phyloP scores from a whole-genome alignment of 2,329 filamentous ascomycete genomes.

The Penicillium occitanis region DNA sequence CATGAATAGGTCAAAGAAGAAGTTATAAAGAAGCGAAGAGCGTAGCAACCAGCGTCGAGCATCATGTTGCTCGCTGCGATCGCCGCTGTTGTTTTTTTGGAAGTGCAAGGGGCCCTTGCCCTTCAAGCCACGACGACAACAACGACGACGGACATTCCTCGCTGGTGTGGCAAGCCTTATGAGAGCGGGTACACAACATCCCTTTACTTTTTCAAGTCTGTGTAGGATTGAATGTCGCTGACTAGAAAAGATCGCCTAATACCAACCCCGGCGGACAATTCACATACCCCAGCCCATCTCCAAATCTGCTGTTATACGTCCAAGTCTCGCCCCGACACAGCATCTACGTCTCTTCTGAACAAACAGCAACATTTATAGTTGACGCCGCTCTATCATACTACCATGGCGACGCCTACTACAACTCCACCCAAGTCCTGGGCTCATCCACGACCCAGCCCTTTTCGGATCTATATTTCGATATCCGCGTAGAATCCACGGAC shows the following conservation, averaged over 20 bases:
- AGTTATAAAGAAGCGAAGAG: not conserved
- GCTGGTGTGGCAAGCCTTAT: constrained; percentile 21
- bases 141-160: constrained; percentile 16
- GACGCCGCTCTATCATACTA: constrained; percentile 17
- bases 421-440: constrained; percentile 1
- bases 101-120: constrained; percentile 12
- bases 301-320: constrained; percentile 9
- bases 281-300: not conserved
- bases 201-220: not conserved
- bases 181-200: constrained; percentile 16
- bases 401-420: constrained; percentile 16
- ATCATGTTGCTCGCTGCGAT: constrained; percentile 10
- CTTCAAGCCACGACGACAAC: constrained; percentile 13
- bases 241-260: constrained; percentile 14
- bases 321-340: constrained; percentile 19
- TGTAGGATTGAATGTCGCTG: not conserved
- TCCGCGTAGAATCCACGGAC: constrained; percentile 6
- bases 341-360: constrained; percentile 22
- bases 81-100: not conserved
- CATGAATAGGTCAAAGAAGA: not conserved
- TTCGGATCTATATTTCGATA: constrained; percentile 17
- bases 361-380: constrained; percentile 19
- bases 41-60: not conserved
- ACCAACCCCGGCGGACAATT: constrained; percentile 13
- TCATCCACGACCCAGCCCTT: not conserved